Conservation (phyloP, 2,329 filamentous ascomycete species). For the Aspergillus melleus region DNA sequence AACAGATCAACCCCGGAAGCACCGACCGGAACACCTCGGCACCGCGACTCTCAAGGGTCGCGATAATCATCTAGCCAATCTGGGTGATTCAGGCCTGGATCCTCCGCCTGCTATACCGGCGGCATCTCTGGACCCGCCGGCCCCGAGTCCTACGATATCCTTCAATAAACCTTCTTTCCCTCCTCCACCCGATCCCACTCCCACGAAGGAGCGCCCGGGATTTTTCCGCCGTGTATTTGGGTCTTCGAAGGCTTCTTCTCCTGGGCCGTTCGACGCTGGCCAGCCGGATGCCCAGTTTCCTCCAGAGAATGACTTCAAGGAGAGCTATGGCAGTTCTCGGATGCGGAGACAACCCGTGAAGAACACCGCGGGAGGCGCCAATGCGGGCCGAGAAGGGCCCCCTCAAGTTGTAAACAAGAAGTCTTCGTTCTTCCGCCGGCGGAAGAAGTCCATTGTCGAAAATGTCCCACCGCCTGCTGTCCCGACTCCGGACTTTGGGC, state of each 20-base stretch:
- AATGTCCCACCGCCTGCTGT: constrained; percentile 59
- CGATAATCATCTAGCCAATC: constrained; percentile 30
- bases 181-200: constrained; percentile 43
- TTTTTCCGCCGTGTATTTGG: constrained; percentile 95
- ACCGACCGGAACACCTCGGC: constrained; percentile 41
- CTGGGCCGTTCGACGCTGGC: constrained; percentile 22
- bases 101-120: constrained; percentile 45
- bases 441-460: constrained; percentile 86
- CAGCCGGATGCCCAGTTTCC: constrained; percentile 21
- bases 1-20: constrained; percentile 36
- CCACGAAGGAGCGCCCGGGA: constrained; percentile 70
- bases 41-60: constrained; percentile 34
- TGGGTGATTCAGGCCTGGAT: constrained; percentile 30
- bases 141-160: constrained; percentile 55
- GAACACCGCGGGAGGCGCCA: constrained; percentile 21
- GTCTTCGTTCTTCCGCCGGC: constrained; percentile 88
- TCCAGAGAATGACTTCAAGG: constrained; percentile 28
- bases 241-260: constrained; percentile 60
- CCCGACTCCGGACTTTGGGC: constrained; percentile 46
- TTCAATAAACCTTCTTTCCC: constrained; percentile 49
- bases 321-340: constrained; percentile 24
- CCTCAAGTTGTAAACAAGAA: constrained; percentile 77
- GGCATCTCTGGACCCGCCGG: constrained; percentile 49
- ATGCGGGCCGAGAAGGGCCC: constrained; percentile 33
- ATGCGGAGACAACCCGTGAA: constrained; percentile 28